Conservation (phyloP, 2,329 filamentous ascomycete species). For the Curvularia spicifera region DNA sequence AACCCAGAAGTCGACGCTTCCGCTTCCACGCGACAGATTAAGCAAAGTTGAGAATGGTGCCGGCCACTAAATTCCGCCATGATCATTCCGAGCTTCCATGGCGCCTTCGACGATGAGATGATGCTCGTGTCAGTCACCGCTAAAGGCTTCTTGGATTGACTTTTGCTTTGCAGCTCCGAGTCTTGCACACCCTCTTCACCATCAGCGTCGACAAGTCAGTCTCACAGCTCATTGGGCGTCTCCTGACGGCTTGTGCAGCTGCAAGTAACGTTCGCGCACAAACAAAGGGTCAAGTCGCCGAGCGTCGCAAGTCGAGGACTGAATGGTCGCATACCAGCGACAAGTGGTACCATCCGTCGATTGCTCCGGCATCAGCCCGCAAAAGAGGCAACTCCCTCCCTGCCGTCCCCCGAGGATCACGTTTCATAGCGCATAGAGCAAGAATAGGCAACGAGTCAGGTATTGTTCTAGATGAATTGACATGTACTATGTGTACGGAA, state of each 20-base stretch:
- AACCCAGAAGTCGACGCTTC: conserved; percentile 26
- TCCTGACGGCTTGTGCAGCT: conserved; percentile 5
- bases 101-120: conserved; percentile 23
- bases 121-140: conserved; percentile 25
- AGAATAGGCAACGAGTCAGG: conserved; percentile 30
- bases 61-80: conserved; percentile 18
- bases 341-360: conserved; percentile 23
- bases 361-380: conserved; percentile 20
- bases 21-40: conserved; percentile 48
- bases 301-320: conserved; percentile 22
- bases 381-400: conserved; percentile 23
- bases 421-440: conserved; percentile 25
- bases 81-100: conserved; percentile 30
- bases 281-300: conserved; percentile 4
- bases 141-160: conserved; percentile 5
- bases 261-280: conserved; percentile 3
- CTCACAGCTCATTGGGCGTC: background rate
- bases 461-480: conserved; percentile 31
- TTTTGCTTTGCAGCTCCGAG: background rate
- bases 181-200: conserved; percentile 2
- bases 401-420: conserved; percentile 16
- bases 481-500: conserved; percentile 11
- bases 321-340: conserved; percentile 17
- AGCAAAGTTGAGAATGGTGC: conserved; percentile 23
- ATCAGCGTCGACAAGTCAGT: conserved; percentile 1